Conservation (phyloP, 805 yeast species). For the Starmerella roubikii region DNA sequence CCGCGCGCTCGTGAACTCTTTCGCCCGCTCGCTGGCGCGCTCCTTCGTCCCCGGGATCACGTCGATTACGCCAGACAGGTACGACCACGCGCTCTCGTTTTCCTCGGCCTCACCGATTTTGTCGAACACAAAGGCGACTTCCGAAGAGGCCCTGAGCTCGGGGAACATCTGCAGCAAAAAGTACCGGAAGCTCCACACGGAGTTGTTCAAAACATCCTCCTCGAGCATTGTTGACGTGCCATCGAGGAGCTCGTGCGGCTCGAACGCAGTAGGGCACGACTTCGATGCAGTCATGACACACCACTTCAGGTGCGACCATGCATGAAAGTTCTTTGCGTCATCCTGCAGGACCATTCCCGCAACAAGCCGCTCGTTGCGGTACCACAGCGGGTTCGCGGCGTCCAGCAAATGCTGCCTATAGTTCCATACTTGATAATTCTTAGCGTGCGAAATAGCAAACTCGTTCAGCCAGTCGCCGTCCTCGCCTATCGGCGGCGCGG, state of each 20-base stretch:
- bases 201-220: constrained; percentile 69
- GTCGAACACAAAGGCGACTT: constrained; percentile 38
- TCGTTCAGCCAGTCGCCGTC: constrained; percentile 74
- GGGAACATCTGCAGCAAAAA: constrained; percentile 31
- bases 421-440: constrained; percentile 96
- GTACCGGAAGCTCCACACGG: constrained; percentile 85
- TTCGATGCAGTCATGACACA: constrained; percentile 35
- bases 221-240: constrained; percentile 38
- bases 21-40: neutral
- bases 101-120: constrained; percentile 54
- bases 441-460: constrained; percentile 61
- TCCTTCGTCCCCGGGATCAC: neutral
- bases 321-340: constrained; percentile 88
- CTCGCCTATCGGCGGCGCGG: constrained; percentile 20
- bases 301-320: constrained; percentile 91
- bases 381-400: constrained; percentile 21
- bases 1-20: neutral
- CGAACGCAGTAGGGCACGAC: constrained; percentile 3
- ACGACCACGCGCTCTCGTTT: constrained; percentile 79
- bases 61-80: constrained; percentile 41
- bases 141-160: constrained; percentile 28
- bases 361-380: constrained; percentile 48
- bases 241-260: constrained; percentile 33
- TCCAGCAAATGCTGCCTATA: constrained; percentile 57
- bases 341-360: constrained; percentile 54